Evolutionary conservation across 2,329 filamentous ascomycete species (phyloP).

Genomic region (Paracoccidioides lutzii): DNA sequence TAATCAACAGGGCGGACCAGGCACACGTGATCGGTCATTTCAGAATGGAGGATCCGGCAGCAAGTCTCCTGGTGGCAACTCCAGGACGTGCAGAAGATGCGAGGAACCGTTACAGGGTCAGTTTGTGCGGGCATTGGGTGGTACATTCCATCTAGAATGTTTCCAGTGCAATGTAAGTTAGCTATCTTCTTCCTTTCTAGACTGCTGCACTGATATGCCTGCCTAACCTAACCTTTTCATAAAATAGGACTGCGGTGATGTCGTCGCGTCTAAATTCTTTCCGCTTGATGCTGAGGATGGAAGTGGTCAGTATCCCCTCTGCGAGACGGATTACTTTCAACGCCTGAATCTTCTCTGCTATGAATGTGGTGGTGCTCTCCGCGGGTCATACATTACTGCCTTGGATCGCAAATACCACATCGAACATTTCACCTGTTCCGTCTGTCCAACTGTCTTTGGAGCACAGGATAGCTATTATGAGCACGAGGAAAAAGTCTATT

Average conservation of each 20-base stretch:
- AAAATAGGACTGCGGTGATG: constrained; percentile 79
- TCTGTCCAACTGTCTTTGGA: constrained; percentile 94
- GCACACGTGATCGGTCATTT: constrained; percentile 25
- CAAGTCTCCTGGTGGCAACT: constrained; percentile 25
- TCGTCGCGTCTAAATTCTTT: constrained; percentile 98
- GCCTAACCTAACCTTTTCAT: constrained; percentile 5
- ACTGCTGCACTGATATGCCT: constrained; percentile 8
- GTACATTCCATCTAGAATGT: constrained; percentile 93
- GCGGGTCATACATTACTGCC: constrained; percentile 95
- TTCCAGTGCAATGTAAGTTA: constrained; percentile 76
- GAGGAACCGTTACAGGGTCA: constrained; percentile 78
- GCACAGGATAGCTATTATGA: constrained; percentile 98
- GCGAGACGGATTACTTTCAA: constrained; percentile 95
- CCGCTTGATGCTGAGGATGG: constrained; percentile 85
- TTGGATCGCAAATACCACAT: constrained; percentile 98
- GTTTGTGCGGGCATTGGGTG: constrained; percentile 85
- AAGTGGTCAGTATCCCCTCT: constrained; percentile 75
- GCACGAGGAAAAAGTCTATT: constrained; percentile 91
- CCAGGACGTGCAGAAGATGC: constrained; percentile 68
- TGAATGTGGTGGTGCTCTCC: constrained; percentile 80
- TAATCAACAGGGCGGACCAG: constrained; percentile 21
- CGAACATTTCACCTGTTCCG: constrained; percentile 95
- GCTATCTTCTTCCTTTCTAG: constrained; percentile 25
- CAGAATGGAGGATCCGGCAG: constrained; percentile 21
- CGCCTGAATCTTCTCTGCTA: constrained; percentile 82